phyloP scores from a whole-genome alignment of 2,329 filamentous ascomycete species.

The Xylogone sp. region DNA sequence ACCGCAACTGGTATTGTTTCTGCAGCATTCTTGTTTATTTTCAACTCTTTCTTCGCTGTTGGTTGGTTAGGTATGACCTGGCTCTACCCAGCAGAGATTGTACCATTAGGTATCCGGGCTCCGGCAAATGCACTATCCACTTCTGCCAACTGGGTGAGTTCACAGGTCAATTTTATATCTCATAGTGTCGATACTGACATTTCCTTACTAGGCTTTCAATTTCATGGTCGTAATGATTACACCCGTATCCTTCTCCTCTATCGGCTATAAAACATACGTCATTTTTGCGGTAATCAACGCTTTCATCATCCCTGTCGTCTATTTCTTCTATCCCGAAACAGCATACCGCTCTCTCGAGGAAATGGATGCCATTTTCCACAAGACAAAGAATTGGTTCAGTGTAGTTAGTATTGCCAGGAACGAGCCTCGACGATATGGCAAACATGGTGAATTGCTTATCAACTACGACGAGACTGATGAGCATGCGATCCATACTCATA shows the following conservation, averaged over 20 bases:
- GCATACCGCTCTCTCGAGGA: conserved; percentile 61
- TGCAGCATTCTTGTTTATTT: conserved; percentile 39
- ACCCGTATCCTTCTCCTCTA: conserved; percentile 38
- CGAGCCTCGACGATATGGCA: conserved; percentile 54
- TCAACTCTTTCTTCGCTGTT: conserved; percentile 49
- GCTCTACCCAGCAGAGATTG: conserved; percentile 52
- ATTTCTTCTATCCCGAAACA: conserved; percentile 64
- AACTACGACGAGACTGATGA: conserved; percentile 24
- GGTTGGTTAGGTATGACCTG: conserved; percentile 52
- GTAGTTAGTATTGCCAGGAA: conserved; percentile 39
- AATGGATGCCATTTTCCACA: conserved; percentile 62
- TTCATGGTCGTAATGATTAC: conserved; percentile 44
- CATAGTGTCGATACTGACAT: conserved; percentile 15
- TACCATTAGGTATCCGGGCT: conserved; percentile 46
- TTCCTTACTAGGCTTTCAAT: conserved; percentile 46
- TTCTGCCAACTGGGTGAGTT: conserved; percentile 29
- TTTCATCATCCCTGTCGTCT: conserved; percentile 35
- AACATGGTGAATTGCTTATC: conserved; percentile 52
- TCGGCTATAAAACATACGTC: conserved; percentile 58
- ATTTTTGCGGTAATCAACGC: conserved; percentile 58
- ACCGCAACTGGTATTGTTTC: conserved; percentile 25
- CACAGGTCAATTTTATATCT: conserved; percentile 35
- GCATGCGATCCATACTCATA: conserved; percentile 3
- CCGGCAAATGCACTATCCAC: conserved; percentile 53
- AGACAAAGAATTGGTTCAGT: conserved; percentile 41